A percentile compares a stretch with the other conserved stretches of the same genome.
Evolutionary conservation across 169 alveolate species (phyloP).

Genomic region (Eimeria maxima): DNA sequence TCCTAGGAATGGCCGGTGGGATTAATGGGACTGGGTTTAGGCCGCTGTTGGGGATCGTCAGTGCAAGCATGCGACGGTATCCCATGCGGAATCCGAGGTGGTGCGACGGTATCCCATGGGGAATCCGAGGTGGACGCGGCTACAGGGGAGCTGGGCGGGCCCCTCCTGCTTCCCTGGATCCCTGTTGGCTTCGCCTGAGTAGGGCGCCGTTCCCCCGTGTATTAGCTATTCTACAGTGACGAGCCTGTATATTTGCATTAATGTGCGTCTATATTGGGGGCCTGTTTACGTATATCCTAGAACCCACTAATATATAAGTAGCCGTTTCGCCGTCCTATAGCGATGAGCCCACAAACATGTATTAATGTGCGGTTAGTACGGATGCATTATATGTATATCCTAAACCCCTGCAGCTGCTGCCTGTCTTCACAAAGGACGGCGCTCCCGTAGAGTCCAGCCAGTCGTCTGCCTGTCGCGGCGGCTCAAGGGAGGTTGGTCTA

Average conservation of each 20-base stretch:
- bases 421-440: background rate
- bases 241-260: background rate
- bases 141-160: background rate
- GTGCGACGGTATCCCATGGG: background rate
- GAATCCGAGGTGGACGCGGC: background rate
- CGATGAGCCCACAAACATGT: background rate
- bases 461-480: background rate
- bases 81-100: background rate
- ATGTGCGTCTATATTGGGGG: too few species aligned
- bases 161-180: background rate
- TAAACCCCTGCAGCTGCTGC: background rate
- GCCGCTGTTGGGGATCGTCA: background rate
- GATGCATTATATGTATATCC: background rate
- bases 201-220: background rate
- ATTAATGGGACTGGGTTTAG: background rate
- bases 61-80: background rate
- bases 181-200: background rate
- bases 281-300: too few species aligned
- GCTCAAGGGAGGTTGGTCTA: background rate
- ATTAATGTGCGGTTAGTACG: background rate
- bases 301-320: too few species aligned
- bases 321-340: too few species aligned
- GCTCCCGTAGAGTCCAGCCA: background rate
- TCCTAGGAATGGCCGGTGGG: background rate
- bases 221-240: background rate